Evolutionary conservation across 2,329 filamentous ascomycete species (phyloP).

Genomic region (Calonectria pseudoturangicola): DNA sequence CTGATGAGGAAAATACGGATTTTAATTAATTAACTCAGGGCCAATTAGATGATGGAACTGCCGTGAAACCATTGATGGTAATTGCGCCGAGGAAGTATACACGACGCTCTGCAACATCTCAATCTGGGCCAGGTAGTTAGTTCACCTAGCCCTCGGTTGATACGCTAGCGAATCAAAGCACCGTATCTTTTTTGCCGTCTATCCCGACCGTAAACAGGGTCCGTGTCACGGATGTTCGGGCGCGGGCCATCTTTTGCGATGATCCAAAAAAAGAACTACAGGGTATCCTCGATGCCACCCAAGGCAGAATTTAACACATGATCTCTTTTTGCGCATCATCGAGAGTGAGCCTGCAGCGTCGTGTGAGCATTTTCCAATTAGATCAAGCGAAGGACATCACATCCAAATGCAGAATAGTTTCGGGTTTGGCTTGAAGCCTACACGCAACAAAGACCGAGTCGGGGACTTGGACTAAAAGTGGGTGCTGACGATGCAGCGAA

Average conservation of each 20-base stretch:
- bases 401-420: not conserved
- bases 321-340: no score
- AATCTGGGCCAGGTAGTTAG: not conserved
- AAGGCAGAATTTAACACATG: not conserved
- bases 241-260: not conserved
- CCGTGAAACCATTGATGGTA: not conserved
- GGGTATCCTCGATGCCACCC: not conserved
- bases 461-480: not conserved
- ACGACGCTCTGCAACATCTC: not conserved
- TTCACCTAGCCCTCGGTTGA: not conserved
- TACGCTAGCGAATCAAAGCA: not conserved
- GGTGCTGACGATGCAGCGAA: not conserved
- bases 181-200: constrained; percentile 9
- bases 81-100: not conserved
- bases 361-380: constrained; percentile 4
- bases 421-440: not conserved
- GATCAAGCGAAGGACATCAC: not conserved
- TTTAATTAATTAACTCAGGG: no score
- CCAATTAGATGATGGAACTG: not conserved
- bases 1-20: not conserved
- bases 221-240: not conserved
- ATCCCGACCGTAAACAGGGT: not conserved
- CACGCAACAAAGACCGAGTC: constrained; percentile 18
- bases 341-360: not conserved
- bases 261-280: not conserved